Percentiles rank a stretch among this genome's conserved stretches.
phyloP scores from a whole-genome alignment of 345 rosid species.

The Brassica rapa region DNA sequence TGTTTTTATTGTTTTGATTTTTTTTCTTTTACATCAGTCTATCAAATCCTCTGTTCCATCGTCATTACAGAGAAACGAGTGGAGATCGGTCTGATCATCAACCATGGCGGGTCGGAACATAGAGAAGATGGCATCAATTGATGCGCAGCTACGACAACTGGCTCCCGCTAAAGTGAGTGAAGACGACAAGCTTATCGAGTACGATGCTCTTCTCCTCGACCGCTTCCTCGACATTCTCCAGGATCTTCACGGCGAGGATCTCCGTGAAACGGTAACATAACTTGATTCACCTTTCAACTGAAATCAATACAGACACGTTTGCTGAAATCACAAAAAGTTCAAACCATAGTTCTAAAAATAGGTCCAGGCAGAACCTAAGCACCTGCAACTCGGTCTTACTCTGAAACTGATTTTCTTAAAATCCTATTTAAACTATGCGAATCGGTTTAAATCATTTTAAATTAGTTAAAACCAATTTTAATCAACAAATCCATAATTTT shows the following conservation, averaged over 20 bases:
- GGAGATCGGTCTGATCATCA: slow-evolving; percentile 12
- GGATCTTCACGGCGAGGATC: slow-evolving; percentile 93
- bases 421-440: no score
- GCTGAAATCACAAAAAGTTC: no score
- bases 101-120: slow-evolving; percentile 62
- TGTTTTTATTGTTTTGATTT: background rate
- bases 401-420: no score
- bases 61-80: slow-evolving; percentile 32
- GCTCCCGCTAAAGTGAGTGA: slow-evolving; percentile 88
- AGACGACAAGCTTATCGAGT: slow-evolving; percentile 94
- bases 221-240: slow-evolving; percentile 95
- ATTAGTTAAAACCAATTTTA: no score
- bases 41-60: slow-evolving; percentile 1
- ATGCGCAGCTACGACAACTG: slow-evolving; percentile 84
- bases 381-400: no score
- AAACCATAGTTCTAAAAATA: no score
- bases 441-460: no score
- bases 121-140: slow-evolving; percentile 94
- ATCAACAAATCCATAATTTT: no score
- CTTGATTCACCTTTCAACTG: no score
- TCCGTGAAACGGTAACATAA: slow-evolving; percentile 72
- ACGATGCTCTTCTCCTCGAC: slow-evolving; percentile 92
- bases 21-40: background rate
- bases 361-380: no score
- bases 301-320: no score